Conservation (phyloP, 2,329 filamentous ascomycete genomes). For the Microascus cirrosus region DNA sequence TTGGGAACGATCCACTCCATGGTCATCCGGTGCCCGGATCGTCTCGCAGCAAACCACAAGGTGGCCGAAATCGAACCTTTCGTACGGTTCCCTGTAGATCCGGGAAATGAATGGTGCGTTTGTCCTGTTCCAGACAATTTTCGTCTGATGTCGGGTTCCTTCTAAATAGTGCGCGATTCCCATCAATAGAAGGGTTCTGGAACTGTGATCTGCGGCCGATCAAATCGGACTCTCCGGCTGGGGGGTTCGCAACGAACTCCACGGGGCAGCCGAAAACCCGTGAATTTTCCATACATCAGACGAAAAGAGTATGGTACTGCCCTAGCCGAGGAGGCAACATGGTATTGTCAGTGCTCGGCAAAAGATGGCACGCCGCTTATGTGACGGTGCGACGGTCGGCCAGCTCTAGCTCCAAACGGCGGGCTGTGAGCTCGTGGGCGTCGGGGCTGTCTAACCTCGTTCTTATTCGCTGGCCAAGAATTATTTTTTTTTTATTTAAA, state of each 20-base stretch:
- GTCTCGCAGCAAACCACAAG: background rate
- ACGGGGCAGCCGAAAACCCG: background rate
- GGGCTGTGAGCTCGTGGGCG: no score
- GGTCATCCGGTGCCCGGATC: background rate
- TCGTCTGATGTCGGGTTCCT: constrained; percentile 4
- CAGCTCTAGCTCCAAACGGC: no score
- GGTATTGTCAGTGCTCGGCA: background rate
- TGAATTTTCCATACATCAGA: constrained; percentile 2
- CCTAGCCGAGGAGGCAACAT: background rate
- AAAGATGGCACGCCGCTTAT: background rate
- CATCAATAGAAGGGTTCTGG: constrained; percentile 2
- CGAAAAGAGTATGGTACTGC: background rate
- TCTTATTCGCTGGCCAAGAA: background rate
- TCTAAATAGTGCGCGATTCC: constrained; percentile 3
- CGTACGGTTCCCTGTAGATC: background rate
- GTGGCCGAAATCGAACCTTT: background rate
- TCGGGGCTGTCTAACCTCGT: no score
- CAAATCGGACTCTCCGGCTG: constrained; percentile 3
- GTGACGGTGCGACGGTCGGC: background rate
- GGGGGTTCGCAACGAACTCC: background rate
- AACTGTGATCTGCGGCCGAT: constrained; percentile 2
- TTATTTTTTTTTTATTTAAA: background rate
- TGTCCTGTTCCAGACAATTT: constrained; percentile 2
- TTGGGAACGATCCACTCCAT: background rate
- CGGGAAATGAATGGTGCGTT: background rate